Conservation (phyloP, 164 flowering plant genomes). For the Litsea cubeba region DNA sequence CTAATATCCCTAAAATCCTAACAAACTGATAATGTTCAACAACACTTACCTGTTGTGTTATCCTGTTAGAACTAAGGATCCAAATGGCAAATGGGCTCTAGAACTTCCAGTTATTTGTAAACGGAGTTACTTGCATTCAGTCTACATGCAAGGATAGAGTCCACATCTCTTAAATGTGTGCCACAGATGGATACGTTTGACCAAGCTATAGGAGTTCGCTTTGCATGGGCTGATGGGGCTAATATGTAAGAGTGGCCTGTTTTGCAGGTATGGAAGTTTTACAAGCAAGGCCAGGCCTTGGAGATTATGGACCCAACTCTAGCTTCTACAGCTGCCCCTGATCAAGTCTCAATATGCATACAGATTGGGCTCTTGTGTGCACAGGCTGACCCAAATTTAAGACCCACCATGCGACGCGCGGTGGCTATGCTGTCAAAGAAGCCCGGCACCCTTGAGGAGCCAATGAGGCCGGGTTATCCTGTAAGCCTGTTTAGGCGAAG, state of each 20-base stretch:
- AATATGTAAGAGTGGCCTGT: neutral
- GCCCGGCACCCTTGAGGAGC: slow-evolving; percentile 60
- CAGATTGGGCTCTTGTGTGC: slow-evolving; percentile 73
- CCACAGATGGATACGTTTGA: neutral
- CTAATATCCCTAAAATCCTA: no score
- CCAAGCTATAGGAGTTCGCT: neutral
- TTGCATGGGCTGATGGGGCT: neutral
- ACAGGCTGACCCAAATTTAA: slow-evolving; percentile 61
- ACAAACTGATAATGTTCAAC: no score
- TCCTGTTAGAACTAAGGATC: no score
- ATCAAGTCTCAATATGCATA: slow-evolving; percentile 62
- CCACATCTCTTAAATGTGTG: neutral
- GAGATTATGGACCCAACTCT: slow-evolving; percentile 66
- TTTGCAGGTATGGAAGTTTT: slow-evolving; percentile 60
- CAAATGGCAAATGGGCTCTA: no score
- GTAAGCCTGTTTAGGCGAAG: slow-evolving; percentile 50
- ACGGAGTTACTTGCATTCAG: neutral
- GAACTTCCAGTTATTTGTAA: neutral
- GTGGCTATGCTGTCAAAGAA: slow-evolving; percentile 58
- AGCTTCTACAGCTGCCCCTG: slow-evolving; percentile 35
- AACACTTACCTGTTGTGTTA: no score
- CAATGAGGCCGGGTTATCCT: slow-evolving; percentile 63
- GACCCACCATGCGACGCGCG: slow-evolving; percentile 74
- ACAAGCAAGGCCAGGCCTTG: slow-evolving; percentile 53
- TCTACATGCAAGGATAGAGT: neutral